These are phyloP conservation scores for Diplodia intermedia DNA, from an alignment of 2,329 filamentous ascomycete genomes.

Conservation along the genomic window DNA sequence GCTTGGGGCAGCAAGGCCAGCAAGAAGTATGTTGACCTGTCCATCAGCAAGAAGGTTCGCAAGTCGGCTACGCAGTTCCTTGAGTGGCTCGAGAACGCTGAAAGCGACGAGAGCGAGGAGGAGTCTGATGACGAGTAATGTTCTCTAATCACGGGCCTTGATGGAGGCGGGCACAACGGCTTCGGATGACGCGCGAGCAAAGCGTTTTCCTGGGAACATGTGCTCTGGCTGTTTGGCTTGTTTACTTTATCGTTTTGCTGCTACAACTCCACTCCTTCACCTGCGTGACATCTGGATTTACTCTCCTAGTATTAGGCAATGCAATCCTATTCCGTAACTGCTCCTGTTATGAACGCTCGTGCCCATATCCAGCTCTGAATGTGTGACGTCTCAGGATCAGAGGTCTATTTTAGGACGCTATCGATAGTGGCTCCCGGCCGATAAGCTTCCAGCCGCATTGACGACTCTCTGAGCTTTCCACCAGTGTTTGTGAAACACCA, in stretches of 20 bases:
- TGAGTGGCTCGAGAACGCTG: slow-evolving; percentile 88
- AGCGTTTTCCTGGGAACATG: neutral
- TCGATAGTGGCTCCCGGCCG: slow-evolving; percentile 8
- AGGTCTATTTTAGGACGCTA: neutral
- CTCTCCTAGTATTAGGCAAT: slow-evolving; percentile 21
- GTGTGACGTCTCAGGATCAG: neutral
- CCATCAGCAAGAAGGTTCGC: slow-evolving; percentile 92
- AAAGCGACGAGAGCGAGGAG: slow-evolving; percentile 72
- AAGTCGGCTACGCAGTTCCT: slow-evolving; percentile 94
- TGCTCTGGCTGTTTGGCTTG: slow-evolving; percentile 5
- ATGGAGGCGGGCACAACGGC: slow-evolving; percentile 3
- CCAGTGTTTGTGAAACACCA: slow-evolving; percentile 1
- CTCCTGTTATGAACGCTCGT: neutral
- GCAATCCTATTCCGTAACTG: neutral
- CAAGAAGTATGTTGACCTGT: slow-evolving; percentile 95
- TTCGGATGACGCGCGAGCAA: slow-evolving; percentile 1
- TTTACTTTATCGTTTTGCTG: slow-evolving; percentile 11
- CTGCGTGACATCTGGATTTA: neutral
- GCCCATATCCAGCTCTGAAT: neutral
- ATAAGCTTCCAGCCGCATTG: neutral
- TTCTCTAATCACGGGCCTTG: neutral
- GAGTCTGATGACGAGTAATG: slow-evolving; percentile 56
- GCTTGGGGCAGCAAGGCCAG: slow-evolving; percentile 94
- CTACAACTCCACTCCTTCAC: slow-evolving; percentile 27
- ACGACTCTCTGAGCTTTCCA: slow-evolving; percentile 3